Base-by-base conservation (phyloP, 176 grass and related monocot species). In the Calamus simplicifolius region DNA sequence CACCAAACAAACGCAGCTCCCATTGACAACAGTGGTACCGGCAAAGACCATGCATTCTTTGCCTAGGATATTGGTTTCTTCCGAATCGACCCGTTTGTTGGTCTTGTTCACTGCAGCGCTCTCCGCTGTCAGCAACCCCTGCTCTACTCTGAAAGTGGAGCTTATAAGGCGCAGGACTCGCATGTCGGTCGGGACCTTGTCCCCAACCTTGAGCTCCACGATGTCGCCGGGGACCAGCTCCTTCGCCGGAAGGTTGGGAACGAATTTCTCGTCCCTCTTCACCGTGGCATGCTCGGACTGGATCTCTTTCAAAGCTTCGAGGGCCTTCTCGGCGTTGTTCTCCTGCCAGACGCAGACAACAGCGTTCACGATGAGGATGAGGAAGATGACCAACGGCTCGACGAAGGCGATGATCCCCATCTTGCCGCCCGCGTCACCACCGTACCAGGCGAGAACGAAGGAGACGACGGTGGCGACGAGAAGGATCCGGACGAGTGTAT, bases 401-500 rank as follows among this genome's bases (percentile, higher is more conserved):
- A 77, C 73, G 29, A 77, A 77, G 12, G 64, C 16, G 1, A 64
- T 25, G 10, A 48, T 8, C 2, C 28, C 31, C 18, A 4, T 18
- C 5, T 54, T 60, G 18, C 49, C 59, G 25, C 29, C 72, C 4
- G 25, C 52, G 21, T 8, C 63, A 4, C 56, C 64, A 2, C 61
- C 48, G 52, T 27, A 57, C 49, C 56, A 77, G 16, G 73, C 73
- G n/a, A 77, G 64, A 27, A 68, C 7, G 50, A 77, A 77, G 49
- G 73, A 77, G 54, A 69, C 65, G 19, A 61, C 54, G 17, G 73
- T 64, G 25, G 73, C 73, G 31, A 12, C 62, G 25, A 77, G 73
- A n/a, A 77, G 73, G 63, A 77, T 69, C 49, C 73, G 54, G 18
- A 77, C 73, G n/a, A 77, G 73, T 0, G 73, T 77, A 55, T 77